Conservation (phyloP, 371 early-diverging fungal genomes). For the Zychaea mexicana region DNA sequence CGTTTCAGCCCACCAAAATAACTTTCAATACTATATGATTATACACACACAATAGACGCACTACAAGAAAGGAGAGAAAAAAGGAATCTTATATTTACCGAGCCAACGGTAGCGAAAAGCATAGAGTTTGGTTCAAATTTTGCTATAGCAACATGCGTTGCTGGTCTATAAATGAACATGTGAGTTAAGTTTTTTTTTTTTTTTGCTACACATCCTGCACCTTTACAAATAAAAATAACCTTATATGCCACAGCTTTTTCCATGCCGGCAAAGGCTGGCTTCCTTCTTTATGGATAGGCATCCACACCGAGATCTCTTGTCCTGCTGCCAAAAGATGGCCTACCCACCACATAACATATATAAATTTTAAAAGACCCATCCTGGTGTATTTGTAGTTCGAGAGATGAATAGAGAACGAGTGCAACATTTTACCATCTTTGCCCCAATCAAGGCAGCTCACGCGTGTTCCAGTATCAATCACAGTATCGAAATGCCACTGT, state of each 20-base stretch:
- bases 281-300: conserved; percentile 3
- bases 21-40: too few species aligned
- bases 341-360: conserved; percentile 11
- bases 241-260: conserved; percentile 27
- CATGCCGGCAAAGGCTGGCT: conserved; percentile 7
- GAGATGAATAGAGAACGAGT: not conserved
- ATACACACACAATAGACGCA: too few species aligned
- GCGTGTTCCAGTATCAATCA: conserved; percentile 11
- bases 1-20: too few species aligned
- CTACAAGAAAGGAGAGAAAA: too few species aligned
- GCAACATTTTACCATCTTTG: conserved; percentile 26
- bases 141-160: conserved; percentile 32
- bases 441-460: conserved; percentile 49
- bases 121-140: conserved; percentile 71
- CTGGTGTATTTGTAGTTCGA: not conserved
- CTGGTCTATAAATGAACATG: conserved; percentile 22
- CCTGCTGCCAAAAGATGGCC: conserved; percentile 42
- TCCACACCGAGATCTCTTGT: conserved; percentile 32
- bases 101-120: conserved; percentile 68
- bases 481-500: conserved; percentile 21
- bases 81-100: conserved; percentile 38
- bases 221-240: not conserved
- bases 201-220: not conserved
- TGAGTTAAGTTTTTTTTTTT: not conserved
- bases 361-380: not conserved